Base-by-base conservation (phyloP, 2,329 filamentous ascomycete genomes). In the Colletotrichum acutatum region DNA sequence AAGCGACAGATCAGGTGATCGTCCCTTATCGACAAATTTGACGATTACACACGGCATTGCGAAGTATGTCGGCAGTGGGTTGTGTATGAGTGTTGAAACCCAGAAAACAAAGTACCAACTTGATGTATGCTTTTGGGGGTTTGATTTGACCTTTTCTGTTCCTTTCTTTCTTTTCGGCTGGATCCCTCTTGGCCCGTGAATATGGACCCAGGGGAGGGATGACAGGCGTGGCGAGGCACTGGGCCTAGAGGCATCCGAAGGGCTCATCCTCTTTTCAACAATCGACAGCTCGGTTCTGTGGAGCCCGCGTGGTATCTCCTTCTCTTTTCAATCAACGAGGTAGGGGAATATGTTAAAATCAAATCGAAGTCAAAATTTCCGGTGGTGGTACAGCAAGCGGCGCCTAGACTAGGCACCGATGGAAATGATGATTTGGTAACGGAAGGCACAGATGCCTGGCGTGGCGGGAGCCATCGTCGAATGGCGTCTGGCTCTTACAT, bases 401-500 rank as follows among this genome's bases (percentile, higher is more conserved):
- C 42, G 70, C 49, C 52, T 53, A 5, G 46, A 28, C 26, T 3
- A 28, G 6, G 42, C 28, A 63, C 66, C 66, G 59, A 52, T 52
- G 58, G 46, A 53, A 34, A 64, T 16, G 53, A 57, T 70, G 60
- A 34, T 57, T 57, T 57, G 42, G 49, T 67, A 16, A 61, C 57
- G 64, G 16, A 30, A 56, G 49, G 46, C 37, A n/a, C 19, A 8
- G 6, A 22, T 49, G 42, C 42, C 42, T 49, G 30, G 24, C 19
- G 37, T 30, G 24, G 52, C 52, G 8, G 60, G 32, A 46, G 42
- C 19, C 59, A 26, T 32, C 28, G 42, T 42, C 30, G 26, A 24
- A 37, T 19, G 42, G 26, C 46, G 12, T 53, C 34, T 54, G 28
- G 59, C 30, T 22, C 71, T 84, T 82, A 91, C 82, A 91, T 83